These are phyloP conservation scores for Phytophthora macrochlamydospora DNA, from an alignment of 352 stramenopile genomes.

Conservation along the genomic window DNA sequence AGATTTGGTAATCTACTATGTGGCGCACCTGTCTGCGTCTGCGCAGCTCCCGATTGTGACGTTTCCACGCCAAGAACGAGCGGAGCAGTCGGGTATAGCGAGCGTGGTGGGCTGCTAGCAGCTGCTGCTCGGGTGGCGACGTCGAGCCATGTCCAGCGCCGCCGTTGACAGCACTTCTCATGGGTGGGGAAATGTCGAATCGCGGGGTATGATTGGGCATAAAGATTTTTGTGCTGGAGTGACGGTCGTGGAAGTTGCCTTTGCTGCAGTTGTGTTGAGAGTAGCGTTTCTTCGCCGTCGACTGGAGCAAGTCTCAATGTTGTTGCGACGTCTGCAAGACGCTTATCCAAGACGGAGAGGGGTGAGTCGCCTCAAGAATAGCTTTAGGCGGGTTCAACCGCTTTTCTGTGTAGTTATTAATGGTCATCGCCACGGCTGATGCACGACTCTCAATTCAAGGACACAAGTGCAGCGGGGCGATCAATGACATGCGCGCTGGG, in stretches of 20 bases:
- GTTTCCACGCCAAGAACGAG: slow-evolving; percentile 38
- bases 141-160: neutral
- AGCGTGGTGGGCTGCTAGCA: slow-evolving; percentile 30
- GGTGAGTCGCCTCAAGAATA: no score
- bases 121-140: slow-evolving; percentile 10
- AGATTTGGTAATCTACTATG: neutral
- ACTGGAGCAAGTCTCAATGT: no score
- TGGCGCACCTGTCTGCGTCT: slow-evolving; percentile 36
- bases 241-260: neutral
- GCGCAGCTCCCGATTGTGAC: slow-evolving; percentile 14
- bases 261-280: neutral
- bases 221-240: neutral
- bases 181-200: neutral
- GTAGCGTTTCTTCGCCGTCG: no score
- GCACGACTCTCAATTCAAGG: neutral
- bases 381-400: no score
- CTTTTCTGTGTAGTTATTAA: no score
- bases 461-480: neutral
- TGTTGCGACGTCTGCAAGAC: no score
- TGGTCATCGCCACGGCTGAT: no score
- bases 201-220: no score
- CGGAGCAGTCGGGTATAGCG: slow-evolving; percentile 32
- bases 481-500: slow-evolving; percentile 24
- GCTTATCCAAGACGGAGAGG: no score
- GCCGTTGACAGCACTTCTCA: neutral